Base-by-base conservation (phyloP, 768 basidiomycete species). In the Termitomyces sp. region DNA sequence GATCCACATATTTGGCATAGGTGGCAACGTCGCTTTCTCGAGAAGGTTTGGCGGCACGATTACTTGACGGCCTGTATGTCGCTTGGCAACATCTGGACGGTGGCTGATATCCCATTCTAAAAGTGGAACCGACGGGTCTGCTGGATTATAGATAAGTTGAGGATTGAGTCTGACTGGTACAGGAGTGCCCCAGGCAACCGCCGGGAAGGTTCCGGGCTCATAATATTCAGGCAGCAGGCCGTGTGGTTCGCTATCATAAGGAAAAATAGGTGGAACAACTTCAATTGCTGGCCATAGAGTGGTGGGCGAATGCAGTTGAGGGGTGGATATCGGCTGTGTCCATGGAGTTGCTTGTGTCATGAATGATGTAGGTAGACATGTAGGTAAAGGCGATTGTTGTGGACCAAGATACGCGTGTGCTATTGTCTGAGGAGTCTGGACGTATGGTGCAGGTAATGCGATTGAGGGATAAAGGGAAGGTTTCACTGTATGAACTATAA, bases 81-180 rank as follows among this genome's bases (percentile, higher is more conserved):
- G 63, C 35, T 72, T 68, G 6, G 77, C 75, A 26, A 67, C 64
- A 44, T 73, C 69, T 26, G 77, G 69, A 10, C 66, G 66, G 59
- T 74, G 74, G 35, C 74, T 67, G 35, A 80, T 59, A 61, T 80
- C 77, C 79, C 79, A 80, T 50, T 73, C 65, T 16, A 79, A 63
- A 45, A 69, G 64, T 22, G 75, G 74, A 20, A 70, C 53, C 22
- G 47, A 54, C 0, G 72, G 69, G 54, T 73, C 80, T 22, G 76
- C 64, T 16, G 76, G 69, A 57, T 79, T 79, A 52, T 71, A 71
- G 35, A 68, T 65, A 1, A 78, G 58, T 13, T 71, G 68, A 18
- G 65, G 68, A 63, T 72, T 70, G 33, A 75, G 57, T 22, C 66
- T 62, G 16, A 73, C 47, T 10, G 65, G 61, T 24, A 66, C 66